Percentiles rank a stretch among this genome's conserved stretches.
phyloP scores from a whole-genome alignment of 306 rosid genomes.

The Benincasa hispida region DNA sequence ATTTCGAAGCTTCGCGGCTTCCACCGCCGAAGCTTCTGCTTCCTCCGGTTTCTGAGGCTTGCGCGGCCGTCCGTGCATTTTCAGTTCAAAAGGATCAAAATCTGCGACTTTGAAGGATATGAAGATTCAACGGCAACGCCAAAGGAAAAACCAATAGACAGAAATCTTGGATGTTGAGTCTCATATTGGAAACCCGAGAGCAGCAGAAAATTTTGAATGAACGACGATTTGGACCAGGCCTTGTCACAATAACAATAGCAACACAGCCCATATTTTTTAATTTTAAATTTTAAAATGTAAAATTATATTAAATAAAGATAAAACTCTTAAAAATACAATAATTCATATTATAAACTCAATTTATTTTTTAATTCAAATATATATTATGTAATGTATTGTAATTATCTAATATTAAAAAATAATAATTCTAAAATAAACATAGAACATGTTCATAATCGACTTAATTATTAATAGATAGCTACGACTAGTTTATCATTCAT shows the following conservation, averaged over 20 bases:
- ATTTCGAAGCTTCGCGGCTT: conserved; percentile 49
- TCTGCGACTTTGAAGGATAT: neutral
- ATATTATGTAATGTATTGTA: no score
- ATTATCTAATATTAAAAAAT: no score
- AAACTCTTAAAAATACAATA: no score
- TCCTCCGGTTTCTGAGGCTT: conserved; percentile 56
- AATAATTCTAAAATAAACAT: no score
- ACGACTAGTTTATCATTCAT: no score
- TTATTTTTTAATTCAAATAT: no score
- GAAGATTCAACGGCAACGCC: neutral
- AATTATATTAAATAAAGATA: no score
- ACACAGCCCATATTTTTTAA: neutral
- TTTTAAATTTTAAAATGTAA: no score
- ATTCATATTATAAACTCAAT: no score
- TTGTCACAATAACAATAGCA: no score
- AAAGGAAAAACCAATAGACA: neutral
- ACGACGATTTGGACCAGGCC: neutral
- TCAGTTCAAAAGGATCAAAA: neutral
- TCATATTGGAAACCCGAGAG: neutral
- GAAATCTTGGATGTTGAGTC: neutral
- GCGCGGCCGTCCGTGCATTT: conserved; percentile 93
- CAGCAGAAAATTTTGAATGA: neutral
- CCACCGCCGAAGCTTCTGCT: conserved; percentile 35
- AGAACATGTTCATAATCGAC: no score
- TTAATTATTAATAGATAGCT: no score